A percentile compares a stretch with the other conserved stretches of the same genome.
phyloP scores from a whole-genome alignment of 2,329 filamentous ascomycete genomes.

The Nigrospora oryzae region DNA sequence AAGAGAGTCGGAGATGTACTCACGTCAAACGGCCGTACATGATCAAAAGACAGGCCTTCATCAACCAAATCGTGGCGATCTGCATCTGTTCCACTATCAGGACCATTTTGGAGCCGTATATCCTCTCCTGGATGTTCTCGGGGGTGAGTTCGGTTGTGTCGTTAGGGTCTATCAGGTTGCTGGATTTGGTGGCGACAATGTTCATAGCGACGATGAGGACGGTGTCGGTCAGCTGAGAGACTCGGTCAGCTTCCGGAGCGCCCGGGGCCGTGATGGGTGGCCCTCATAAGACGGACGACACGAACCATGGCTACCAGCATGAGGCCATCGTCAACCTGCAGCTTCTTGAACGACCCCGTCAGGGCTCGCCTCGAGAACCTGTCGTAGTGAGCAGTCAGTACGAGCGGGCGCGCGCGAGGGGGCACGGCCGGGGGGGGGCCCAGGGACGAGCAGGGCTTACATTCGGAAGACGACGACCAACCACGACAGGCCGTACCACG shows the following conservation, averaged over 20 bases:
- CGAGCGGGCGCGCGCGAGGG: not conserved
- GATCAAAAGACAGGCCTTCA: conserved; percentile 48
- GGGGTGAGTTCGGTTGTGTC: conserved; percentile 36
- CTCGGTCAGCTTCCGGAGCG: not conserved
- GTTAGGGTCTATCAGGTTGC: conserved; percentile 47
- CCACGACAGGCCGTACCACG: conserved; percentile 32
- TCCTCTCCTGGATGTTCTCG: conserved; percentile 28
- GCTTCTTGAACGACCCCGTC: conserved; percentile 34
- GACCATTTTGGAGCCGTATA: conserved; percentile 52
- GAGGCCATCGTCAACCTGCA: conserved; percentile 47
- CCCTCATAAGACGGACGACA: not conserved
- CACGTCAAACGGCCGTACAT: conserved; percentile 48
- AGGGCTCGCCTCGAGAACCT: conserved; percentile 29
- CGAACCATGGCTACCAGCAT: conserved; percentile 45
- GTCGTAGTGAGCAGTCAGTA: conserved; percentile 1
- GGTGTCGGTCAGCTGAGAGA: conserved; percentile 36
- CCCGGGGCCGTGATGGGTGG: not conserved
- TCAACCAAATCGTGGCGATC: conserved; percentile 45
- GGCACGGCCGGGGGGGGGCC: not conserved
- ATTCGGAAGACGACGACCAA: conserved; percentile 28
- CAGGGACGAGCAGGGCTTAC: conserved; percentile 17
- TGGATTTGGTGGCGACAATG: conserved; percentile 44
- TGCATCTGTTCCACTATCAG: conserved; percentile 55
- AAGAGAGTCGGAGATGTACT: conserved; percentile 6
- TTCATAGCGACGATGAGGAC: conserved; percentile 46